These are phyloP conservation scores for Aspergillus pseudotamarii DNA, from an alignment of 2,329 filamentous ascomycete genomes.

Conservation along the genomic window DNA sequence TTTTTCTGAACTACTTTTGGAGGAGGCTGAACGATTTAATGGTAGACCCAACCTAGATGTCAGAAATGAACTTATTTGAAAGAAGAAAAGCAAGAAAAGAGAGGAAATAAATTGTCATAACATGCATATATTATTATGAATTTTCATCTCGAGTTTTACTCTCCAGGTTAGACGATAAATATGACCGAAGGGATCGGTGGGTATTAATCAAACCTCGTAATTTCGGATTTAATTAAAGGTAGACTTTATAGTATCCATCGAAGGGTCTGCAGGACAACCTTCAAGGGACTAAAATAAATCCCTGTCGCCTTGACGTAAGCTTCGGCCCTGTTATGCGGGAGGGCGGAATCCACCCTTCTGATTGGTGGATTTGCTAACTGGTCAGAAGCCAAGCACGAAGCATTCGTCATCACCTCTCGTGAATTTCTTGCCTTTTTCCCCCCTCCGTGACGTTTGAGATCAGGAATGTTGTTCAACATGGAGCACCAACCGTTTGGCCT, in stretches of 20 bases:
- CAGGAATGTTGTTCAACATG: neutral
- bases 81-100: too few relatives aligned
- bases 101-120: too few relatives aligned
- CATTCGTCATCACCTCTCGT: constrained; percentile 13
- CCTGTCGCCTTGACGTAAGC: constrained; percentile 25
- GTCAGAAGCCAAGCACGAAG: constrained; percentile 9
- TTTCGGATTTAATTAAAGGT: neutral
- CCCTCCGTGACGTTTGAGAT: neutral
- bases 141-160: neutral
- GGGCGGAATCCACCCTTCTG: neutral
- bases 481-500: neutral
- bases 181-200: neutral
- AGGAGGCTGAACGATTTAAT: neutral
- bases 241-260: neutral
- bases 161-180: neutral
- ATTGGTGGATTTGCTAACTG: constrained; percentile 16
- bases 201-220: neutral
- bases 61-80: too few relatives aligned
- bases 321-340: constrained; percentile 13
- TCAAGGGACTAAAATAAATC: constrained; percentile 3
- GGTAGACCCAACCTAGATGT: neutral
- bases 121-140: too few relatives aligned
- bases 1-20: neutral
- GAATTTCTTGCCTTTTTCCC: neutral
- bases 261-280: neutral